Evolutionary conservation across 73 alveolate species (phyloP).

Genomic region (Breviolum minutum): DNA sequence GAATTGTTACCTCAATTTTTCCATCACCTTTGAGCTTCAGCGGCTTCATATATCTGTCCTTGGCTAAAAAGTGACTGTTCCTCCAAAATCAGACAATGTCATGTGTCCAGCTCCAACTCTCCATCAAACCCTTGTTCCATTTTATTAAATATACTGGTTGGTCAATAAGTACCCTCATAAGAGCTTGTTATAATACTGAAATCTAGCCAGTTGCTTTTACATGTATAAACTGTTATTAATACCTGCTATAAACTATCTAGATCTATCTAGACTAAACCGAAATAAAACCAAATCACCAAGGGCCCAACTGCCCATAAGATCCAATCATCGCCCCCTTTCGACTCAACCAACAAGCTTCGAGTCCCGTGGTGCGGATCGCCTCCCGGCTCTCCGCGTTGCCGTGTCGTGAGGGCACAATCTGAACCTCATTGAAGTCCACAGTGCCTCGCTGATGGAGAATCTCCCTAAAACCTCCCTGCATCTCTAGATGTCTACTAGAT

Average conservation of each 20-base stretch:
- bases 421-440: constrained; percentile 86
- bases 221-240: too few relatives aligned
- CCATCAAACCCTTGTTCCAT: too few relatives aligned
- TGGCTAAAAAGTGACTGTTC: not conserved
- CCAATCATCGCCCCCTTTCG: too few relatives aligned
- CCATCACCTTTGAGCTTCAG: constrained; percentile 91
- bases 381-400: constrained; percentile 95
- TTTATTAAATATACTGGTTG: too few relatives aligned
- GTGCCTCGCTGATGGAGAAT: constrained; percentile 28
- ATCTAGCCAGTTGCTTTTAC: too few relatives aligned
- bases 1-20: constrained; percentile 21
- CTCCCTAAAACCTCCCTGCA: not conserved
- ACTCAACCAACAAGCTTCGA: constrained; percentile 23
- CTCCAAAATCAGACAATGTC: too few relatives aligned
- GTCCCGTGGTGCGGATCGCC: constrained; percentile 89
- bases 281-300: not conserved
- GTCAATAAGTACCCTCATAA: too few relatives aligned
- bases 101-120: too few relatives aligned
- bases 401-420: constrained; percentile 89
- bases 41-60: constrained; percentile 94
- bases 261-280: not conserved
- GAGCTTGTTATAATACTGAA: too few relatives aligned
- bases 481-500: not conserved
- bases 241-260: too few relatives aligned
- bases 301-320: not conserved